Base-by-base conservation (phyloP, 768 basidiomycete genomes). In the Coprinopsis strossmayeri region DNA sequence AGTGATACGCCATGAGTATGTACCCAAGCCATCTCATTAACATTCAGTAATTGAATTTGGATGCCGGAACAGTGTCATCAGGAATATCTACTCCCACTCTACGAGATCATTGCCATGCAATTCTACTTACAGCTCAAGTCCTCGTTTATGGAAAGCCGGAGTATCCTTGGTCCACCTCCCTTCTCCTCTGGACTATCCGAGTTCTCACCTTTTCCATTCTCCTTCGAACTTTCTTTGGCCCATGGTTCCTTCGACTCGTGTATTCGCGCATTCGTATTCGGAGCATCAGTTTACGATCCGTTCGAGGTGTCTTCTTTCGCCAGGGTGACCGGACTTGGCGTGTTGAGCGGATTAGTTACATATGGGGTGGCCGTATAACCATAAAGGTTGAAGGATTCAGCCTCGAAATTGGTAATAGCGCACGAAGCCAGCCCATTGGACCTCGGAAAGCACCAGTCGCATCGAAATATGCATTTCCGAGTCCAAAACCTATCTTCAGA, bases 241-340 rank as follows among this genome's bases (percentile, higher is more conserved):
- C 87, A 45, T 81, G 77, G 65, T 60, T 83, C 38, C 70, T 89
- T 26, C 69, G 73, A 44, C 71, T 73, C 35, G 65, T 80, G 47
- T 83, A 82, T n/a, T 73, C 74, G 40, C 80, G 74, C 55, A 68
- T 89, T 51, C 80, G 82, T 25, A 72, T 88, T 27, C 77, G 81
- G 34, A 87, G 83, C 60, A 74, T 89, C 48, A 89, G 87, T 59
- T 67, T 85, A 32, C 77, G 84, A 46, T 91, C 87, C 17, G 79
- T 91, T 51, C 82, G 86, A 46, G 87, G 87, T 27, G 67, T 90
- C 18, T 87, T 83, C 63, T 74, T 87, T 52, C 74, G 78, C 39
- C 69, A 68, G 25, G 81, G 81, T 24, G 64, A 61, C 42, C 67
- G 72, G 46, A 77, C 73, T 23, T 77, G 77, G 66, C 74, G 71